Percentiles rank a stretch among this genome's conserved stretches.
These are phyloP conservation scores for Leccinum holopus DNA, from an alignment of 1,284 basidiomycete genomes.

Conservation along the genomic window DNA sequence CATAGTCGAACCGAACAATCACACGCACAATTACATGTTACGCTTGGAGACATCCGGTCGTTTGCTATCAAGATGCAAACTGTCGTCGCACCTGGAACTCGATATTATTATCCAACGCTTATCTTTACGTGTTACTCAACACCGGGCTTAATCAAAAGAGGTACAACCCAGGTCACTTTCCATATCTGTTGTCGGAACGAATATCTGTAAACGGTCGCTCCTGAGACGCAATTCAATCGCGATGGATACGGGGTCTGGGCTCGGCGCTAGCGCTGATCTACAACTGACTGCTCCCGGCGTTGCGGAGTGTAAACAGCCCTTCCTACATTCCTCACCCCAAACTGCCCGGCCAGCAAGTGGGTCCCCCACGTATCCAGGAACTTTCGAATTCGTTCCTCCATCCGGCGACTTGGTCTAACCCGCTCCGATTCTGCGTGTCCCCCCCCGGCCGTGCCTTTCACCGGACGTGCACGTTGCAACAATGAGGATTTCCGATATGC, in stretches of 20 bases:
- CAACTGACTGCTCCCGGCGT: not conserved
- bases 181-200: slow-evolving; percentile 2
- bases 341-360: not conserved
- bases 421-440: not conserved
- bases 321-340: not conserved
- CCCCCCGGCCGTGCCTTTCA: not conserved
- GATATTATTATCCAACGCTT: not conserved
- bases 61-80: not conserved
- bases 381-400: not conserved
- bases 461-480: slow-evolving; percentile 15
- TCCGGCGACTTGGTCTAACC: not conserved
- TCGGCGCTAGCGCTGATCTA: not conserved
- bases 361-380: not conserved
- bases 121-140: slow-evolving; percentile 6
- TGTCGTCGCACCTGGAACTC: slow-evolving; percentile 12
- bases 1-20: not conserved
- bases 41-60: not conserved
- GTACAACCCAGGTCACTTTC: slow-evolving; percentile 14
- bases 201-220: not conserved
- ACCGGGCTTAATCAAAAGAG: not conserved
- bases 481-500: slow-evolving; percentile 17
- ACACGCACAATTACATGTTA: not conserved
- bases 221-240: slow-evolving; percentile 9
- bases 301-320: not conserved
- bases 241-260: slow-evolving; percentile 17